Percentiles rank a stretch among this genome's conserved stretches.
These are phyloP conservation scores for Chlorophyllum brunneum DNA, from an alignment of 768 basidiomycete genomes.

Conservation along the genomic window DNA sequence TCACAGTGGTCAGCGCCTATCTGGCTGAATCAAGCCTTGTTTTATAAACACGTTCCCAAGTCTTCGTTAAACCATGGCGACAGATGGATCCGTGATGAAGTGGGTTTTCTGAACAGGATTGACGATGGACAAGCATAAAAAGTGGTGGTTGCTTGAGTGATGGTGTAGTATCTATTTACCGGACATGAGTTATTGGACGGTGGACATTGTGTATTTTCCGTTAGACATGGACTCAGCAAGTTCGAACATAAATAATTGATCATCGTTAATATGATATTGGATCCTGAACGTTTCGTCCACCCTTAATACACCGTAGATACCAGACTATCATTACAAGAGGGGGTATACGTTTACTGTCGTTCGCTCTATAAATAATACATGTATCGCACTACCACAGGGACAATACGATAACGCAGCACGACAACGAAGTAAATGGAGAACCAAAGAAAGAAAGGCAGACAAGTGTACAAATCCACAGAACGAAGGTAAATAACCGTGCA, in stretches of 20 bases:
- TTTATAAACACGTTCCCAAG: background rate
- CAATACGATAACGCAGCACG: background rate
- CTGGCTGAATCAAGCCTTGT: background rate
- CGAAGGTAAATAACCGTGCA: too few relatives aligned
- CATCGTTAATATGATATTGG: slow-evolving; percentile 5
- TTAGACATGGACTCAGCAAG: background rate
- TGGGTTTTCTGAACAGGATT: too few relatives aligned
- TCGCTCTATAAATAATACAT: slow-evolving; percentile 10
- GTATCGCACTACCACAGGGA: background rate
- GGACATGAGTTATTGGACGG: background rate
- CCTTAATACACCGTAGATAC: slow-evolving; percentile 3
- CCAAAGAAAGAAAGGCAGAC: too few relatives aligned
- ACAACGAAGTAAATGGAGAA: too few relatives aligned
- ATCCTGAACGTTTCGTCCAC: background rate
- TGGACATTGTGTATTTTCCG: background rate
- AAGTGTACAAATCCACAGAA: background rate
- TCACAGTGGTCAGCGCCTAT: background rate
- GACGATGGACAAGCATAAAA: too few relatives aligned
- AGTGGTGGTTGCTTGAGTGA: too few relatives aligned
- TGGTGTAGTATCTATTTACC: too few relatives aligned
- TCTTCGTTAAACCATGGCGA: too few relatives aligned
- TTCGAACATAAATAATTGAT: background rate
- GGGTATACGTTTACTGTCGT: background rate
- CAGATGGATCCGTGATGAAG: too few relatives aligned
- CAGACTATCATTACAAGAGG: slow-evolving; percentile 5